A percentile compares a stretch with the other conserved stretches of the same genome.
phyloP scores from a whole-genome alignment of 176 grass and related monocot species.

The Ensete glaucum region DNA sequence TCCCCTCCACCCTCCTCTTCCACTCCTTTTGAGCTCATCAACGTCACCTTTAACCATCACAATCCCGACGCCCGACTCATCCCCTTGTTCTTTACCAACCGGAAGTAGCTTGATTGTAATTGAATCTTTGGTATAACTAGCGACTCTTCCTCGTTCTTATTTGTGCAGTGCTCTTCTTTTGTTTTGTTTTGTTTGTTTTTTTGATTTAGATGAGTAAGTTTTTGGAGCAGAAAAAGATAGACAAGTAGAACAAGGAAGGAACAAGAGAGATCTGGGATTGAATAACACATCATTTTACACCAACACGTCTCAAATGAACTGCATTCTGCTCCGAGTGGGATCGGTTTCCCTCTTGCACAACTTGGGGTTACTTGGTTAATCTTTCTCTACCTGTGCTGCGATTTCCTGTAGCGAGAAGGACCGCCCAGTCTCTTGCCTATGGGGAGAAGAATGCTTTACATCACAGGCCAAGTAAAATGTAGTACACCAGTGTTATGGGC shows the following conservation, averaged over 20 bases:
- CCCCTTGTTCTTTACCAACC: no score
- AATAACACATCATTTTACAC: neutral
- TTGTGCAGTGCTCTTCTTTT: neutral
- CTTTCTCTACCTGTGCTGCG: neutral
- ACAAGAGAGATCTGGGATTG: neutral
- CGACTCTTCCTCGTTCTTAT: neutral
- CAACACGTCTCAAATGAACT: neutral
- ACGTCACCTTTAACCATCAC: neutral
- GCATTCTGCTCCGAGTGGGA: neutral
- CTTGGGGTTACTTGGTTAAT: neutral
- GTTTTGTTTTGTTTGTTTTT: no score
- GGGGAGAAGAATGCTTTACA: no score
- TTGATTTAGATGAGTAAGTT: no score
- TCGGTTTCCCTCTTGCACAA: neutral
- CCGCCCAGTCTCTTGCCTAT: no score
- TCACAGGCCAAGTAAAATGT: neutral
- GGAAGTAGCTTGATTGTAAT: no score
- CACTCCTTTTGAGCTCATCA: no score
- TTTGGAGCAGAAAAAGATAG: neutral
- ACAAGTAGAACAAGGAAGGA: neutral
- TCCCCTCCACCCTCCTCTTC: no score
- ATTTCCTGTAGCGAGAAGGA: neutral
- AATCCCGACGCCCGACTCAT: no score
- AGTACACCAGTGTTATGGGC: neutral
- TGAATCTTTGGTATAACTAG: neutral